Conservation (phyloP, 495 filamentous ascomycete genomes). For the Aspergillus coremiiformis region DNA sequence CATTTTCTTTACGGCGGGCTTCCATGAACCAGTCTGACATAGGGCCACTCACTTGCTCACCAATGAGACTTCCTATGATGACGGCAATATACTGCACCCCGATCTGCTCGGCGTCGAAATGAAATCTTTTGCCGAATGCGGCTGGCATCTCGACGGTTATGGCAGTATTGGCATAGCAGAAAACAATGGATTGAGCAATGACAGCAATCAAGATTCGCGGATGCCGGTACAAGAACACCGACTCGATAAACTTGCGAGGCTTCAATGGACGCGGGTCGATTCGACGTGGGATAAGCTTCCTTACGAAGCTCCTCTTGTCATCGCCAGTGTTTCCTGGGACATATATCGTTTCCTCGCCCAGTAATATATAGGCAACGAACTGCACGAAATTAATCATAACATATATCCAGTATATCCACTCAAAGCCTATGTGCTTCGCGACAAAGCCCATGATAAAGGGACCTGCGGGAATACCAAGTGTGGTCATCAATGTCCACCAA, state of each 20-base stretch:
- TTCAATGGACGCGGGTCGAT: constrained; percentile 13
- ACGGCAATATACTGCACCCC: constrained; percentile 32
- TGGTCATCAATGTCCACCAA: constrained; percentile 29
- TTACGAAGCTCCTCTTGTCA: constrained; percentile 1
- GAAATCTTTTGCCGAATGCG: constrained; percentile 24
- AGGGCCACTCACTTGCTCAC: constrained; percentile 29
- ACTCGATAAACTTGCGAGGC: constrained; percentile 16
- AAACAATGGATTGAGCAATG: constrained; percentile 22
- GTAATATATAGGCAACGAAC: constrained; percentile 17
- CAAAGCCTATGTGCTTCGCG: constrained; percentile 19
- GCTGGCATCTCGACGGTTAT: constrained; percentile 30
- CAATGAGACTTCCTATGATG: constrained; percentile 29
- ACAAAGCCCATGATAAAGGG: constrained; percentile 33
- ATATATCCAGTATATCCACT: constrained; percentile 34
- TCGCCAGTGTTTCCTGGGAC: not conserved
- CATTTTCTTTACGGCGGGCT: constrained; percentile 8
- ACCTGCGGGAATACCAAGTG: constrained; percentile 23
- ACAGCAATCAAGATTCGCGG: constrained; percentile 22
- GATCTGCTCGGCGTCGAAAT: constrained; percentile 28
- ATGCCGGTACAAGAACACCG: constrained; percentile 13
- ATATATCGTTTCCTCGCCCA: constrained; percentile 26
- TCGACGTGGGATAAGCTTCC: constrained; percentile 16
- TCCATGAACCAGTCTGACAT: constrained; percentile 25
- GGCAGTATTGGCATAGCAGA: constrained; percentile 27
- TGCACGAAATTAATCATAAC: constrained; percentile 28